These are phyloP conservation scores for Alternaria arbusti DNA, from an alignment of 2,329 filamentous ascomycete species.

Conservation along the genomic window DNA sequence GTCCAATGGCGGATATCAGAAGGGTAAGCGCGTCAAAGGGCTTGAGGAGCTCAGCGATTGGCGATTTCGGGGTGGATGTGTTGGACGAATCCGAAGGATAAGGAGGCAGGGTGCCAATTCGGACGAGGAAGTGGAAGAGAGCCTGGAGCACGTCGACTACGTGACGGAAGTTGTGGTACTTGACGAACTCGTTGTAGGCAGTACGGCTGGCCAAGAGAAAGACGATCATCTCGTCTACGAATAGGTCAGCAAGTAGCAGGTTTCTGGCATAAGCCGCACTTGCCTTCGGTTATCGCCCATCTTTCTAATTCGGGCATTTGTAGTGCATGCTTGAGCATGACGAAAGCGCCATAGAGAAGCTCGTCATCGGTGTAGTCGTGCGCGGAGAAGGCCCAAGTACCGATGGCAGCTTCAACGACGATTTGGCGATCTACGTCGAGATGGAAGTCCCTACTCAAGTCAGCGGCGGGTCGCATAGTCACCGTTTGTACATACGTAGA, in stretches of 20 bases:
- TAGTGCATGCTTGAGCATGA: constrained; percentile 91
- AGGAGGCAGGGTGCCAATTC: constrained; percentile 75
- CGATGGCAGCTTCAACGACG: constrained; percentile 72
- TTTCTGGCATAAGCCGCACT: constrained; percentile 40
- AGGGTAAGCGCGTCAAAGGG: constrained; percentile 90
- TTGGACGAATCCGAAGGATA: constrained; percentile 59
- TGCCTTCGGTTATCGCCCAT: constrained; percentile 81
- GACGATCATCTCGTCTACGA: constrained; percentile 75
- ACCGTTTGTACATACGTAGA: constrained; percentile 57
- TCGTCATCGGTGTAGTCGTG: constrained; percentile 92
- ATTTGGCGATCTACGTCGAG: constrained; percentile 70
- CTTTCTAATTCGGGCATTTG: constrained; percentile 78
- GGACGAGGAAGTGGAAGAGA: constrained; percentile 85
- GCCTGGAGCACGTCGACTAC: constrained; percentile 96
- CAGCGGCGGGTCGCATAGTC: constrained; percentile 14
- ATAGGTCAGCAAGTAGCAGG: constrained; percentile 23
- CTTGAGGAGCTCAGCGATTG: constrained; percentile 76
- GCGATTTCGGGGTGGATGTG: constrained; percentile 58
- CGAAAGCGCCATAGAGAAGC: constrained; percentile 79
- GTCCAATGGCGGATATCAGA: constrained; percentile 93
- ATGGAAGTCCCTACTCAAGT: constrained; percentile 63
- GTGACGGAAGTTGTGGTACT: constrained; percentile 98
- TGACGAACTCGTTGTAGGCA: constrained; percentile 95
- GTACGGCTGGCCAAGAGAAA: constrained; percentile 88
- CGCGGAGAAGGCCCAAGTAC: constrained; percentile 85